phyloP scores from a whole-genome alignment of 177 flowering plant species.

The Telopea speciosissima region DNA sequence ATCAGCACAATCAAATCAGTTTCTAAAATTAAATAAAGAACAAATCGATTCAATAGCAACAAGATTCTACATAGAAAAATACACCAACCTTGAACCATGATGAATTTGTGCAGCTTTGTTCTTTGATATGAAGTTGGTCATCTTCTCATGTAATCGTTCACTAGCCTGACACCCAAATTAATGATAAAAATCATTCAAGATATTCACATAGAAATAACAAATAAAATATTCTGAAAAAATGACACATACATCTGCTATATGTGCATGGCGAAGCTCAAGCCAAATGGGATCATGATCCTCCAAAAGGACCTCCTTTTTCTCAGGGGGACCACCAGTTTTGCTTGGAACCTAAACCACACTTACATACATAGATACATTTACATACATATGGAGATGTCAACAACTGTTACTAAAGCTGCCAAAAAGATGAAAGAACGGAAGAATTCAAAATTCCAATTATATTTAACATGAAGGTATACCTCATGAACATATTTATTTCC shows the following conservation, averaged over 20 bases:
- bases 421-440: not conserved
- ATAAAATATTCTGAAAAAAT: constrained; percentile 7
- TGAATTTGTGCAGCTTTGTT: constrained; percentile 97
- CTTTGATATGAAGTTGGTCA: constrained; percentile 83
- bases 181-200: constrained; percentile 12
- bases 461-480: constrained; percentile 34
- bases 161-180: constrained; percentile 62
- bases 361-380: not conserved
- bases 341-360: constrained; percentile 52
- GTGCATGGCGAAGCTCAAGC: constrained; percentile 98
- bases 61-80: not conserved
- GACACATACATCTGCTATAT: constrained; percentile 87
- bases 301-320: constrained; percentile 91
- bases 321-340: constrained; percentile 71
- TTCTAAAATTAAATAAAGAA: not conserved
- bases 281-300: constrained; percentile 99
- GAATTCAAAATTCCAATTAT: not conserved
- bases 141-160: constrained; percentile 87
- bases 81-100: constrained; percentile 67
- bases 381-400: constrained; percentile 1
- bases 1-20: no score
- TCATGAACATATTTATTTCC: constrained; percentile 96
- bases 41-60: not conserved
- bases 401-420: not conserved
- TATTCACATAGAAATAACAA: not conserved